phyloP scores from a whole-genome alignment of 2,329 filamentous ascomycete genomes.

The Colletotrichum noveboracense region DNA sequence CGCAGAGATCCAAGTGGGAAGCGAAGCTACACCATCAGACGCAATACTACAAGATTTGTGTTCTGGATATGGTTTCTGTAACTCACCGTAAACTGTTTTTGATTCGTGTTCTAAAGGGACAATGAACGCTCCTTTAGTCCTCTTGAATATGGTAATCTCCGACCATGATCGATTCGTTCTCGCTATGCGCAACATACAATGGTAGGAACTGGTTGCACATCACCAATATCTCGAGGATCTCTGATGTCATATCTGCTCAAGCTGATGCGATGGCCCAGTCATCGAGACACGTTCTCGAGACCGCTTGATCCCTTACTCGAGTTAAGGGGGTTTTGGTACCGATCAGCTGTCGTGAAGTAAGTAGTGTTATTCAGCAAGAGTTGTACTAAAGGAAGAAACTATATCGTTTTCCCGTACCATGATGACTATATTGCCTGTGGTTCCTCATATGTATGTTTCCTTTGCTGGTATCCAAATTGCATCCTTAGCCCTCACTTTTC shows the following conservation, averaged over 20 bases:
- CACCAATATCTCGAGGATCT: background rate
- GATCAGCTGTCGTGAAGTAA: background rate
- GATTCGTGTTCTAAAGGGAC: background rate
- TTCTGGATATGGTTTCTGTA: background rate
- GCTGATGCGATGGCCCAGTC: background rate
- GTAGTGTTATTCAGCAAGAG: background rate
- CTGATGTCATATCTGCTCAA: background rate
- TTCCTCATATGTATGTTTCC: background rate
- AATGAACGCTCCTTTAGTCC: fast-evolving
- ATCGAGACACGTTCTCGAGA: background rate
- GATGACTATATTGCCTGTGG: background rate
- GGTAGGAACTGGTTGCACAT: background rate
- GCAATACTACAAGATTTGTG: background rate
- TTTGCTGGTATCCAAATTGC: background rate
- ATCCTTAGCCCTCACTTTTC: background rate
- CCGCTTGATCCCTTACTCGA: background rate
- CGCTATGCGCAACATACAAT: background rate
- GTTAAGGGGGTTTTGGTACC: background rate
- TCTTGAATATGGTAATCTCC: background rate
- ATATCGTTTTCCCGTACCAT: background rate
- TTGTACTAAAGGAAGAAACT: background rate
- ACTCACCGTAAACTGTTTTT: background rate
- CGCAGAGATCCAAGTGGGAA: background rate
- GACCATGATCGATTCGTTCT: background rate
- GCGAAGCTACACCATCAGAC: background rate